Conservation (phyloP, 2,329 filamentous ascomycete species). For the Botrytis sinoallii region DNA sequence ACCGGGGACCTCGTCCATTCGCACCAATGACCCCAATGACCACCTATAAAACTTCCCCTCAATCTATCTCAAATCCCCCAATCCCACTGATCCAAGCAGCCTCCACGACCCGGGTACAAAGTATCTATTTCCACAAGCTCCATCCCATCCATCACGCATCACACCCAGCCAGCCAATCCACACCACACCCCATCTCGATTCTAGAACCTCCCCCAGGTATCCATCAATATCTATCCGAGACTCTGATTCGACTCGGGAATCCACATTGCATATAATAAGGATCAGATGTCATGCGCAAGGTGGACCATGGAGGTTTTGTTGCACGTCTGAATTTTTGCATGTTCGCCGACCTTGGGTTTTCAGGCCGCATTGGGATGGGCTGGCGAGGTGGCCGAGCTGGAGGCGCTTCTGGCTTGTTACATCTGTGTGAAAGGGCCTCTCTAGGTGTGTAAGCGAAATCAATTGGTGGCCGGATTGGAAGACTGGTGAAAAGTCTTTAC, state of each 20-base stretch:
- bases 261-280: not conserved
- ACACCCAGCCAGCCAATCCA: not conserved
- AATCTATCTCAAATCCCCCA: not conserved
- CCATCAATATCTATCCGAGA: constrained; percentile 2
- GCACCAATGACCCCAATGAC: not conserved
- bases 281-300: not conserved
- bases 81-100: not conserved
- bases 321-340: constrained; percentile 6
- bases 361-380: not conserved
- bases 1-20: not conserved
- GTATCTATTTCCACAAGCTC: not conserved
- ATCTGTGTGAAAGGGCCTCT: not conserved
- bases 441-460: too few relatives aligned
- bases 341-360: not conserved
- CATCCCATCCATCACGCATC: not conserved
- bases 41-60: not conserved
- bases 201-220: not conserved
- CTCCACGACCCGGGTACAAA: too few relatives aligned
- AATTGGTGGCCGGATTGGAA: too few relatives aligned
- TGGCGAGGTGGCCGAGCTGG: not conserved
- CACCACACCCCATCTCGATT: not conserved
- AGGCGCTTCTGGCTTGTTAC: not conserved
- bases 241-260: not conserved
- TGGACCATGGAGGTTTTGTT: not conserved
- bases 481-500: too few relatives aligned